Conservation (phyloP, 768 basidiomycete species). For the Pholiota conissans region DNA sequence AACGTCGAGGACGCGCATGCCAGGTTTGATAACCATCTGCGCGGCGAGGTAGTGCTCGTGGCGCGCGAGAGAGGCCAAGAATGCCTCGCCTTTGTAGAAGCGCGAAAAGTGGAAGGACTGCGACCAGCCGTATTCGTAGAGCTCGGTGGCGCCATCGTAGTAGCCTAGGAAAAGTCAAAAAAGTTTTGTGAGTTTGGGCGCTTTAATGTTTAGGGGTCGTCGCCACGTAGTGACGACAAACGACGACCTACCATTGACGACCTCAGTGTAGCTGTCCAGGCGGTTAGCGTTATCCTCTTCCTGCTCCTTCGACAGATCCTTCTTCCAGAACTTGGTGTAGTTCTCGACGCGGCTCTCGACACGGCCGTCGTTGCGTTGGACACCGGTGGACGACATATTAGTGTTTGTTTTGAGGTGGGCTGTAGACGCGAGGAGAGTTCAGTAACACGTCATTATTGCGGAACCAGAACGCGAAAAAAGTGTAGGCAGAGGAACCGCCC, state of each 20-base stretch:
- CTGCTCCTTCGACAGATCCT: conserved; percentile 71
- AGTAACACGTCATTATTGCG: too few relatives aligned
- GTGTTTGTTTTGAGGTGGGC: conserved; percentile 2
- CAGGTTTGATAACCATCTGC: conserved; percentile 79
- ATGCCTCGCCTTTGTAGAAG: conserved; percentile 90
- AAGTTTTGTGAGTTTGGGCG: background rate
- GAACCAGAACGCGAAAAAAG: background rate
- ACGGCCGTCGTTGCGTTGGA: conserved; percentile 50
- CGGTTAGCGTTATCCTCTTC: conserved; percentile 69
- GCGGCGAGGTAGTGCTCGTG: conserved; percentile 97
- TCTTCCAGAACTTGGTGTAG: conserved; percentile 93
- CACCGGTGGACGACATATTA: conserved; percentile 24
- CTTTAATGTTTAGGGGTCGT: background rate
- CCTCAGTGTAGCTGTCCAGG: conserved; percentile 82
- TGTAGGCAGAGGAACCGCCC: too few relatives aligned
- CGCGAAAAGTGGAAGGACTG: conserved; percentile 96
- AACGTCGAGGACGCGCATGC: conserved; percentile 97
- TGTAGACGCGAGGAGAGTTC: background rate
- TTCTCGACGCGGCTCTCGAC: conserved; percentile 69
- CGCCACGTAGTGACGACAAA: background rate
- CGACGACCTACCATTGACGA: conserved; percentile 76
- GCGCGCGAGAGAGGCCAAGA: conserved; percentile 75
- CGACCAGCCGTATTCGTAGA: conserved; percentile 95
- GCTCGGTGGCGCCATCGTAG: conserved; percentile 94
- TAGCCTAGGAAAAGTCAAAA: conserved; percentile 55